These are phyloP conservation scores for Lachancea cidri DNA, from an alignment of 805 yeast species.

Conservation along the genomic window DNA sequence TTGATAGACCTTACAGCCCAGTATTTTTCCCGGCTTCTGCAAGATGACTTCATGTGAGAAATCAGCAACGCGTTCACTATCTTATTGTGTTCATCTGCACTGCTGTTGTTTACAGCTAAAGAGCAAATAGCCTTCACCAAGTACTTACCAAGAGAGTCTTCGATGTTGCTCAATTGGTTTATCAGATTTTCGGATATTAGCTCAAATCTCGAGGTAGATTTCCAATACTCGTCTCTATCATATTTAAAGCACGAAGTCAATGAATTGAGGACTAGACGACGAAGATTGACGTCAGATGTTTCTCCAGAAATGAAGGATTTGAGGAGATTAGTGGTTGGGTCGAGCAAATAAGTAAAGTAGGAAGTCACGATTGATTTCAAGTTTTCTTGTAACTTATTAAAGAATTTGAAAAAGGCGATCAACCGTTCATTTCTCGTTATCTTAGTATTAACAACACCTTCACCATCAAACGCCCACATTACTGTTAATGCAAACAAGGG, in stretches of 20 bases:
- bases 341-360: constrained; percentile 81
- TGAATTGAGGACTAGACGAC: constrained; percentile 69
- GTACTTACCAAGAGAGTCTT: constrained; percentile 70
- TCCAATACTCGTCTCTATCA: constrained; percentile 95
- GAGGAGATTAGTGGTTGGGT: constrained; percentile 57
- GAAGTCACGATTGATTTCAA: constrained; percentile 83
- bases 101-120: constrained; percentile 63
- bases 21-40: constrained; percentile 53
- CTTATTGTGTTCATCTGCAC: constrained; percentile 71
- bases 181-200: constrained; percentile 57
- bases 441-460: constrained; percentile 46
- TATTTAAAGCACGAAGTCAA: constrained; percentile 76
- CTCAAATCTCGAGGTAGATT: constrained; percentile 78
- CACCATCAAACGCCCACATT: constrained; percentile 90
- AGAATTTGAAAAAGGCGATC: constrained; percentile 76
- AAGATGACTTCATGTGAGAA: constrained; percentile 61
- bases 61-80: constrained; percentile 58
- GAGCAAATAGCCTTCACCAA: constrained; percentile 76
- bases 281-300: constrained; percentile 47
- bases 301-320: constrained; percentile 42
- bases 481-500: constrained; percentile 84
- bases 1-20: constrained; percentile 82
- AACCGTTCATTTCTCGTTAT: constrained; percentile 54
- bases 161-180: constrained; percentile 61
- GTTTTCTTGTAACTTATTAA: constrained; percentile 76